Conservation (phyloP, 768 basidiomycete species). For the Trametes cubensis region DNA sequence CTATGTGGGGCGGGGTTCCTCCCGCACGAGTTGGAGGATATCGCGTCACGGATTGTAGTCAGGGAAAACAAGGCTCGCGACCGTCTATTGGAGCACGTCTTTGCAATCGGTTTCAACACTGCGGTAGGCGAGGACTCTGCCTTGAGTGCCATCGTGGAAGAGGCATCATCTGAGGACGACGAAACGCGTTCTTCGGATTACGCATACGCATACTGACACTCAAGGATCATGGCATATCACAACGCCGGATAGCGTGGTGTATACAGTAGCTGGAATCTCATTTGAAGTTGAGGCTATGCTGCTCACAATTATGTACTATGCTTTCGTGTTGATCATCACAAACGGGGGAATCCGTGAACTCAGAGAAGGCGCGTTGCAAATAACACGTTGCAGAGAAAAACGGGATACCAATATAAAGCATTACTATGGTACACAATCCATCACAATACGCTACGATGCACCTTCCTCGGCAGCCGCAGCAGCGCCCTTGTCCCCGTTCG, state of each 20-base stretch:
- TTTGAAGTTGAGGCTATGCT: too few relatives aligned
- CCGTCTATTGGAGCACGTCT: slow-evolving; percentile 12
- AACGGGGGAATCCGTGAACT: too few relatives aligned
- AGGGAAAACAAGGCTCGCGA: slow-evolving; percentile 13
- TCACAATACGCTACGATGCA: not conserved
- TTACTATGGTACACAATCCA: too few relatives aligned
- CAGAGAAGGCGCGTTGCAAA: too few relatives aligned
- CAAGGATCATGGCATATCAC: not conserved
- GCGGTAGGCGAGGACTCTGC: not conserved
- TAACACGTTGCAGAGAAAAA: not conserved
- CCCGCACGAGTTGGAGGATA: slow-evolving; percentile 8
- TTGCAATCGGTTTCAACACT: not conserved
- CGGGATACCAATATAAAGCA: not conserved
- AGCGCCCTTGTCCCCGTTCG: slow-evolving; percentile 1
- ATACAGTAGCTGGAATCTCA: too few relatives aligned
- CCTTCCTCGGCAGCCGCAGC: not conserved
- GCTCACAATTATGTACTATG: too few relatives aligned
- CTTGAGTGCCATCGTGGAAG: not conserved
- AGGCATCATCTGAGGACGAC: slow-evolving; percentile 12
- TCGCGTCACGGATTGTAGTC: slow-evolving; percentile 13
- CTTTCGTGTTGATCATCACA: too few relatives aligned
- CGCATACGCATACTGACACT: slow-evolving; percentile 6
- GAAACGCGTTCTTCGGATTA: slow-evolving; percentile 3
- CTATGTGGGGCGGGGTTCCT: slow-evolving; percentile 29
- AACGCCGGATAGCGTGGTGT: not conserved